phyloP scores from a whole-genome alignment of 1,284 basidiomycete genomes.

The Leucoagaricus sp. region DNA sequence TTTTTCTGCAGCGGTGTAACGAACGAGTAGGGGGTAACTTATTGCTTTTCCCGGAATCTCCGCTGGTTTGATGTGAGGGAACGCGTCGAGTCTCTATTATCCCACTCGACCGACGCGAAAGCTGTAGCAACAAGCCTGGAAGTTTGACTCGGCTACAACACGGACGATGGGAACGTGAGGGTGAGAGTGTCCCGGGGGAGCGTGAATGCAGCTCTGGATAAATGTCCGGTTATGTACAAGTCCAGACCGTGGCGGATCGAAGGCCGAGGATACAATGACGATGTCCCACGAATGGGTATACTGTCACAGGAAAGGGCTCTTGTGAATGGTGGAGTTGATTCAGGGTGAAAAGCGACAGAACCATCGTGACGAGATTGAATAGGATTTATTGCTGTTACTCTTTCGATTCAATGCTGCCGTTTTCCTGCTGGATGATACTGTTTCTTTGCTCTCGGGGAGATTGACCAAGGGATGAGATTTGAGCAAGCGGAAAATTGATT shows the following conservation, averaged over 20 bases:
- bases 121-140: not conserved
- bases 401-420: not conserved
- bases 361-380: not conserved
- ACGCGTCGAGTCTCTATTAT: not conserved
- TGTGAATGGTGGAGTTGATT: not conserved
- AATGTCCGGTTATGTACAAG: constrained; percentile 2
- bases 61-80: not conserved
- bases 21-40: too few species aligned
- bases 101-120: not conserved
- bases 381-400: not conserved
- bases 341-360: not conserved
- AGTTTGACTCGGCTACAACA: not conserved
- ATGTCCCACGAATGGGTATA: not conserved
- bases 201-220: not conserved
- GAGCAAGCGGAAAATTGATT: not conserved
- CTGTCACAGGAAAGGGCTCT: not conserved
- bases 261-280: not conserved
- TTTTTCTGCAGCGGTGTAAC: not conserved
- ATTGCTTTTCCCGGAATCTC: too few species aligned
- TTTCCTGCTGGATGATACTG: not conserved
- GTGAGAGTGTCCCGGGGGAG: constrained; percentile 8
- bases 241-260: not conserved
- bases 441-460: not conserved
- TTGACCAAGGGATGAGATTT: not conserved
- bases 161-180: constrained; percentile 2